Evolutionary conservation across 495 filamentous ascomycete species (phyloP).

Genomic region (Tricharina praecox): DNA sequence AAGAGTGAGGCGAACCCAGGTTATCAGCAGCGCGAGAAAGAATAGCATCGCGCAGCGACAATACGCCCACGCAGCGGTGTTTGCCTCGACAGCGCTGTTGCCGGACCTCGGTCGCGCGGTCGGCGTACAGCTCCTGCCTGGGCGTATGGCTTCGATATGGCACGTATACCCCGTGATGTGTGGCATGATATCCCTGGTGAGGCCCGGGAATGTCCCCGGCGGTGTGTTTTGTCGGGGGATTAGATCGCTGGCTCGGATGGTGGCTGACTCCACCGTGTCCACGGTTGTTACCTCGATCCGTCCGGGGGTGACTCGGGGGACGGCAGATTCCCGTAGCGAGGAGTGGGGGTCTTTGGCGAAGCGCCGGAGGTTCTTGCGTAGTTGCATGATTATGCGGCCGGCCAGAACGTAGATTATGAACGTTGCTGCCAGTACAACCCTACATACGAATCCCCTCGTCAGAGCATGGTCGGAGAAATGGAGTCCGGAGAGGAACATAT

Average conservation of each 20-base stretch:
- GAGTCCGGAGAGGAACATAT: too few species aligned
- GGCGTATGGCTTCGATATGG: constrained; percentile 17
- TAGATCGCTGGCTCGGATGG: background rate
- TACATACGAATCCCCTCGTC: too few species aligned
- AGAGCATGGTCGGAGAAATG: too few species aligned
- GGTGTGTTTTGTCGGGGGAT: constrained; percentile 4
- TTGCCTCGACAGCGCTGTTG: constrained; percentile 29
- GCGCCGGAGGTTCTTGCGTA: constrained; percentile 39
- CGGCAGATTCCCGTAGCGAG: background rate
- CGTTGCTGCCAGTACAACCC: constrained; percentile 48
- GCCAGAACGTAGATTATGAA: constrained; percentile 57
- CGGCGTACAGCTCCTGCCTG: too few species aligned
- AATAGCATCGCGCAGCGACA: constrained; percentile 74
- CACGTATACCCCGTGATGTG: constrained; percentile 18
- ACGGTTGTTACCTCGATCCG: background rate
- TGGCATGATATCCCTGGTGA: background rate
- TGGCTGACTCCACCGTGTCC: background rate
- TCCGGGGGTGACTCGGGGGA: background rate
- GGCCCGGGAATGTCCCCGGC: background rate
- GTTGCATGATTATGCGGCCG: constrained; percentile 51
- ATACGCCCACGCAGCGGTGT: constrained; percentile 59
- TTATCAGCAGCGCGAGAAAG: constrained; percentile 63
- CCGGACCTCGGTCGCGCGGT: constrained; percentile 4
- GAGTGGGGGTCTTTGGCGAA: constrained; percentile 22
- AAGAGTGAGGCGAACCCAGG: too few species aligned